Percentiles rank a stretch among this genome's conserved stretches.
Evolutionary conservation across 139 green algal genomes (phyloP).

Genomic region (Mychonastes homosphaera): DNA sequence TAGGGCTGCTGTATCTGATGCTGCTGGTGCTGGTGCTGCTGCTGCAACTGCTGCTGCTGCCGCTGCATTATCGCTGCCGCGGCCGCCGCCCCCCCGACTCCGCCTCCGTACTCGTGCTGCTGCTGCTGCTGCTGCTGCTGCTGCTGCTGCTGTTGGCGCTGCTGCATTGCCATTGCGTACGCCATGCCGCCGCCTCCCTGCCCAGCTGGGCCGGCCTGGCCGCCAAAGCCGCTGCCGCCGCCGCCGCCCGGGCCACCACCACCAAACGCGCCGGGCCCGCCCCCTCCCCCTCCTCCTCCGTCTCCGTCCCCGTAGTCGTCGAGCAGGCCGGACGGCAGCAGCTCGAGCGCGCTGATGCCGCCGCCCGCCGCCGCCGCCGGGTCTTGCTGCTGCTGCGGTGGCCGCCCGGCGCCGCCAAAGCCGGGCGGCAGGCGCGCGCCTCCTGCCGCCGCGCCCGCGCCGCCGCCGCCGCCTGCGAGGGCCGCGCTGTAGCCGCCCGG

Average conservation of each 20-base stretch:
- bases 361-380: neutral
- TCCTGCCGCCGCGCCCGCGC: neutral
- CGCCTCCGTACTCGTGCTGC: too few species aligned
- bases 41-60: neutral
- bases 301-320: slow-evolving; percentile 17
- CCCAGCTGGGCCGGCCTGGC: too few species aligned
- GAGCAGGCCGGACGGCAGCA: slow-evolving; percentile 14
- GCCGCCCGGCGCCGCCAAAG: neutral
- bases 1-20: neutral
- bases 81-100: neutral
- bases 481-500: neutral
- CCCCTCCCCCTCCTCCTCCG: neutral
- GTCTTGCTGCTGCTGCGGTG: neutral
- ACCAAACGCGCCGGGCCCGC: too few species aligned
- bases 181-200: neutral
- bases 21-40: slow-evolving; percentile 13
- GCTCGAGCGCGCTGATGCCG: neutral
- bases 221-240: too few species aligned
- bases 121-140: neutral
- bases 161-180: neutral
- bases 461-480: neutral
- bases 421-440: too few species aligned
- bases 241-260: neutral
- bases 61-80: neutral
- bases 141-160: slow-evolving; percentile 2